Base-by-base conservation (phyloP, 2,329 filamentous ascomycete genomes). In the Lomentospora prolificans region DNA sequence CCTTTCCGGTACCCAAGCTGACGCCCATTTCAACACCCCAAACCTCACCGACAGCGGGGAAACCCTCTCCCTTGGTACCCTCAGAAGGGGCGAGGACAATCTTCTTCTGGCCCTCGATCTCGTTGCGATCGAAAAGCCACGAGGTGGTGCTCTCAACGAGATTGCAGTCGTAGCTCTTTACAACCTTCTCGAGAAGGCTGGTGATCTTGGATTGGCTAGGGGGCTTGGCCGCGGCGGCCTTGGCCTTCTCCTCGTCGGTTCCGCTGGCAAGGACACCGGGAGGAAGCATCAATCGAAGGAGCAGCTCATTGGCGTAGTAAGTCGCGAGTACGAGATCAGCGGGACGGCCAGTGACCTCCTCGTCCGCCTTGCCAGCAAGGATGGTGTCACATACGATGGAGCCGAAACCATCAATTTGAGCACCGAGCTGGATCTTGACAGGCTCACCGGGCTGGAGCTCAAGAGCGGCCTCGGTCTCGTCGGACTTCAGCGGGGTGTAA, bases 11-110 rank as follows among this genome's bases (percentile, higher is more conserved):
- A 61, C 91, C 91, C 65, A 94, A 76, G 72, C 88, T 94, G 68
- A 99, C 83, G 64, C 92, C 92, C 69, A 96, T 84, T 79, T 99
- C 94, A 56, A 99, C 89, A 72, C 94, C 94, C 94, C 94, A 99
- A 59, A 95, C 91, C 70, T 99, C 94, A 62, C 89, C 87, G 57
- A 95, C 75, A 67, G 95, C 92, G 57, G 94, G 88, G 57, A 84
- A 72, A 66, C 94, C 94, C 59, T 99, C 94, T 57, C 92, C 92
- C 77, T 90, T 95, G 68, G 87, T 84, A 61, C 89, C 89, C 66
- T 96, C 90, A 53, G 85, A 82, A 31, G 90, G 88, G 24, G 90
- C 81, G 57, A 99, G 78, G 62, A 99, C 94, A 67, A 99, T 96
- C 84, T 96, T 97, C 85, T 96, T 96, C 79, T 87, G 70, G 65